phyloP scores from a whole-genome alignment of 768 basidiomycete genomes.

The Boletus edulis region DNA sequence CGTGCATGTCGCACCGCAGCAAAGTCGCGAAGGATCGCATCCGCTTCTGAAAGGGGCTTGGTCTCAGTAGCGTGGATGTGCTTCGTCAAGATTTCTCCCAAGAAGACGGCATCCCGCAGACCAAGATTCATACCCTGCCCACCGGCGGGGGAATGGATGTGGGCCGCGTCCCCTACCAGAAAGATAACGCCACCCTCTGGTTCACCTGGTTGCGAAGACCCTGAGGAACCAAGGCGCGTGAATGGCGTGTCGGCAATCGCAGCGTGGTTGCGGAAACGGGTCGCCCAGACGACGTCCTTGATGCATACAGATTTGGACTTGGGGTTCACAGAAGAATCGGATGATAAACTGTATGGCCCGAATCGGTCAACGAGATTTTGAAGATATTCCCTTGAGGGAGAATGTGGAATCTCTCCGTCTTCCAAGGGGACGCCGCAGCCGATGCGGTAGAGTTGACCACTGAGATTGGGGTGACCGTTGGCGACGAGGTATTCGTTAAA shows the following conservation, averaged over 20 bases:
- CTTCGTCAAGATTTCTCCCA: constrained; percentile 41
- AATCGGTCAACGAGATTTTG: constrained; percentile 43
- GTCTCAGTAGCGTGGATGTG: constrained; percentile 29
- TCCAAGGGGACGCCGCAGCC: constrained; percentile 38
- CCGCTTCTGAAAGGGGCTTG: constrained; percentile 17
- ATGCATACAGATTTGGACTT: constrained; percentile 32
- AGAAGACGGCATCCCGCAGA: constrained; percentile 47
- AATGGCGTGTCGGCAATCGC: constrained; percentile 44
- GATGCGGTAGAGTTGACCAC: constrained; percentile 37
- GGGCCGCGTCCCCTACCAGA: constrained; percentile 48
- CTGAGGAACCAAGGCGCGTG: constrained; percentile 25
- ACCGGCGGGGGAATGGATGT: constrained; percentile 53
- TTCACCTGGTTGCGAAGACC: not conserved
- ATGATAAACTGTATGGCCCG: constrained; percentile 37
- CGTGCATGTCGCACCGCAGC: constrained; percentile 35
- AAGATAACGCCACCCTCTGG: constrained; percentile 20
- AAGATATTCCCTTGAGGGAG: constrained; percentile 41
- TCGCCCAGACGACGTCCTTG: constrained; percentile 42
- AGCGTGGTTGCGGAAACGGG: constrained; percentile 46
- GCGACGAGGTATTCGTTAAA: constrained; percentile 18
- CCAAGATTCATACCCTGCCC: constrained; percentile 63
- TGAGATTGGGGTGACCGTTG: constrained; percentile 6
- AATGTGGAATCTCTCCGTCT: constrained; percentile 37
- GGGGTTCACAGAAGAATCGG: constrained; percentile 36
- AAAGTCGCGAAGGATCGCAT: constrained; percentile 37